Percentiles rank a stretch among this genome's conserved stretches.
Evolutionary conservation across 768 basidiomycete species (phyloP).

Genomic region (Mycena capillaripes): DNA sequence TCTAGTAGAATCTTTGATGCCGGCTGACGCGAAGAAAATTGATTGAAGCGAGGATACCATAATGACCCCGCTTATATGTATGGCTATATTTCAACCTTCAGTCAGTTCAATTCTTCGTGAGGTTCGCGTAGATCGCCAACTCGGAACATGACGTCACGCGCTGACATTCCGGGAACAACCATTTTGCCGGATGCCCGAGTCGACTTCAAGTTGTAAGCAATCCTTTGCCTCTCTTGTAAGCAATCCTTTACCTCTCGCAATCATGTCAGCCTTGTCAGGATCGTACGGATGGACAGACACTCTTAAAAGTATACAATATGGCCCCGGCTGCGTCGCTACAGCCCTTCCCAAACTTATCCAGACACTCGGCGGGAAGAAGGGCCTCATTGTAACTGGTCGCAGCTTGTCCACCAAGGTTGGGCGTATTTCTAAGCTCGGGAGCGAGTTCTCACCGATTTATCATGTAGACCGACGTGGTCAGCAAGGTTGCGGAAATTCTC

Average conservation of each 20-base stretch:
- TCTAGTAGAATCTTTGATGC: too few relatives aligned
- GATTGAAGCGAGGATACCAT: too few relatives aligned
- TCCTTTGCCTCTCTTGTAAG: not conserved
- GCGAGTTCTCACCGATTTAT: not conserved
- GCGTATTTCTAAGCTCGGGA: not conserved
- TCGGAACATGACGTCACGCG: conserved; percentile 10
- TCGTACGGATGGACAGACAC: conserved; percentile 79
- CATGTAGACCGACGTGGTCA: conserved; percentile 71
- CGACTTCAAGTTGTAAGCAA: not conserved
- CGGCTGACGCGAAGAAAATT: too few relatives aligned
- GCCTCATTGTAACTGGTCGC: conserved; percentile 79
- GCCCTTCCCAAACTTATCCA: conserved; percentile 75
- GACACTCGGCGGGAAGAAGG: conserved; percentile 70
- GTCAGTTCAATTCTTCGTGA: too few relatives aligned
- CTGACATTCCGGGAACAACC: not conserved
- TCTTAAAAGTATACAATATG: conserved; percentile 78
- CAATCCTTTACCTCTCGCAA: not conserved
- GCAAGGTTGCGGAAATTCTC: conserved; percentile 67
- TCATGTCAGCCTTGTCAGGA: conserved; percentile 51
- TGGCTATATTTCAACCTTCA: too few relatives aligned
- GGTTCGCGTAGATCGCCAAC: not conserved
- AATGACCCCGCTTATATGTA: too few relatives aligned
- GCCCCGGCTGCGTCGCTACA: conserved; percentile 73
- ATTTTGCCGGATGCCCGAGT: not conserved
- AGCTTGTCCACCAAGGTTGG: conserved; percentile 75